Percentiles rank a stretch among this genome's conserved stretches.
phyloP scores from a whole-genome alignment of 1,284 basidiomycete species.

The Malassezia pachydermatis region DNA sequence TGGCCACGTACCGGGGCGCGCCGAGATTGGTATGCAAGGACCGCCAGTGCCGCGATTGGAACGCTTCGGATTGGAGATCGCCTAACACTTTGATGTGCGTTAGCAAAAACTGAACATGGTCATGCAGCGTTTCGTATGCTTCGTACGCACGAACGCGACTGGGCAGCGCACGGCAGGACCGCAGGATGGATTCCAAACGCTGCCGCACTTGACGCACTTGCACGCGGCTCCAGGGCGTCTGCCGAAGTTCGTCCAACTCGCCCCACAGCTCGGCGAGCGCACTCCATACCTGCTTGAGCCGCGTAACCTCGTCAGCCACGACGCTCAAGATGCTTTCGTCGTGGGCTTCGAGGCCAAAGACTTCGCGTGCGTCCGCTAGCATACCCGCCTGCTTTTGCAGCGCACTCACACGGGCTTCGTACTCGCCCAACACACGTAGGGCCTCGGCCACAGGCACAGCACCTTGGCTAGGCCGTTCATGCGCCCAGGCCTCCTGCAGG shows the following conservation, averaged over 20 bases:
- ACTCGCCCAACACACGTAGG: conserved; percentile 86
- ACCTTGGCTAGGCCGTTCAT: conserved; percentile 87
- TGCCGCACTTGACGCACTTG: conserved; percentile 86
- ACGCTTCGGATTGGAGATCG: conserved; percentile 90
- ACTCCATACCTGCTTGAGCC: conserved; percentile 97
- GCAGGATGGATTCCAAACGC: conserved; percentile 75
- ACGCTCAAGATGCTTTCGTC: conserved; percentile 84
- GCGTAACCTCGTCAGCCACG: conserved; percentile 84
- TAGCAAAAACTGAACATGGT: conserved; percentile 69
- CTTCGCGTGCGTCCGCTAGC: conserved; percentile 89
- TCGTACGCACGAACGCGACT: conserved; percentile 97
- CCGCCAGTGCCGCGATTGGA: conserved; percentile 97
- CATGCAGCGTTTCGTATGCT: conserved; percentile 96
- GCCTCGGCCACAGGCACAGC: conserved; percentile 88
- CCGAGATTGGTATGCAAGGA: conserved; percentile 85
- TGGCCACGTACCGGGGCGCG: conserved; percentile 49
- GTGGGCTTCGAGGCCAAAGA: conserved; percentile 80
- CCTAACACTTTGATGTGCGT: conserved; percentile 80
- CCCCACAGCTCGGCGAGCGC: conserved; percentile 94
- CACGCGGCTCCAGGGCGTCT: conserved; percentile 74
- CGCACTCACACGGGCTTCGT: conserved; percentile 76
- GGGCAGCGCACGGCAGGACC: conserved; percentile 94
- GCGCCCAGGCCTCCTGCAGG: conserved; percentile 84
- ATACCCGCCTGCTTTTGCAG: conserved; percentile 88
- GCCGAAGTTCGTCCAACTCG: conserved; percentile 78